Evolutionary conservation across 2,329 filamentous ascomycete species (phyloP), one percentile per base, ranked within the genome.

Genomic region (Phialemonium atrogriseum): DNA sequence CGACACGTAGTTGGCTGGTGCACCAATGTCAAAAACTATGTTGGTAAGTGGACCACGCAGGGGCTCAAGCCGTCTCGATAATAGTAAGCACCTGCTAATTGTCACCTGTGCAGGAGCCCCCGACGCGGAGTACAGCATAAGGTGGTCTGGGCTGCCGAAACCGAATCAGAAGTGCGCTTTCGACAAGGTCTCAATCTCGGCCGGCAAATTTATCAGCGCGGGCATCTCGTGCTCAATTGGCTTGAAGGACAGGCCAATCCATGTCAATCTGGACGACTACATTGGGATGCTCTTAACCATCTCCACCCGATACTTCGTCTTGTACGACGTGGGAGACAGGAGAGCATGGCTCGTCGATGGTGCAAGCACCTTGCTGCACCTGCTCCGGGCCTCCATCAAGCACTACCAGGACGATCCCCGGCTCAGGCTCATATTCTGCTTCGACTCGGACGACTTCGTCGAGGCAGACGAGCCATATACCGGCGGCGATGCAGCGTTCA

Each of bases 271-370:
- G 7, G 23, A 39, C 7, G 39, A 40, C 7, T 54, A 52, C 32
- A 25, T 50, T 4, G 23, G 13, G 4, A 50, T 43, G 22, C 38
- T 60, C 0, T 35, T 43, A 24, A 55, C 45, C 46, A 42, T 58
- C 10, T 34, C 39, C 0, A 36, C 45, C 6, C 52, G 50, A 13
- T 51, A 41, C 18, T 44, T 49, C 2, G 38, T 46, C 2, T 30
- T 47, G 2, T 49, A 37, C 35, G 51, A 50, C 28, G 44, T 31
- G 12, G 38, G 19, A 13, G 45, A 44, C 7, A 46, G 41, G 23
- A 44, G 51, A 21, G 55, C 45, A 2, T 61, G 55, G 55, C 33
- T 60, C 2, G 40, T 56, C 0, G 51, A 59, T 32, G 59, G 56
- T 10, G 41, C 46, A 4, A 53, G 46, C 35, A 55, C 52, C 5